Evolutionary conservation across 163 green algal species (phyloP), one percentile per base, ranked within the genome.

Genomic region (Prototheca stagnorum): DNA sequence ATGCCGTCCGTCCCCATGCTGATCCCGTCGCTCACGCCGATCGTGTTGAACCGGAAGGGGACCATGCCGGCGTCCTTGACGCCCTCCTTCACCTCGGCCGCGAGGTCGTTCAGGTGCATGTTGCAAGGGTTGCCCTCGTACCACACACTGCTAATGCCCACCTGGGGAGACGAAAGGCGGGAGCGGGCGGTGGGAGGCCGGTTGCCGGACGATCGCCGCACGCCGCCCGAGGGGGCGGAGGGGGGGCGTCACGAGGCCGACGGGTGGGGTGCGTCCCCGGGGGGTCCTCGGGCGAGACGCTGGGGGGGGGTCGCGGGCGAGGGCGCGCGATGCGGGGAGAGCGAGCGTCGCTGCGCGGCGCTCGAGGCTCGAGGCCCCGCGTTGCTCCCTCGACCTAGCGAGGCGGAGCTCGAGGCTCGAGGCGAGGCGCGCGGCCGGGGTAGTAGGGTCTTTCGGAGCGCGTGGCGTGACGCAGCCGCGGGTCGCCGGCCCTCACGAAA

Each of bases 91-190:
- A 98, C 87, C 40, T 92, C 76, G 3, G 64, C 64, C 3, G 84
- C 82, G 37, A 99, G 70, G 59, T 92, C 74, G 60, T 94, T 79
- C 39, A 99, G 74, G 73, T 99, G 90, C 87, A 96, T 99, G 77
- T 99, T 99, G 85, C 90, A 99, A 24, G 90, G 79, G 68, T 99
- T 99, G 59, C 90, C 90, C 69, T 99, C 90, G 51, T 93, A 99
- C 88, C 88, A 98, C 36, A 96, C 79, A 17, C 74, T 92, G 4
- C 80, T 83, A 45, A 98, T 93, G 41, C 88, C 88, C 16, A 98
- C 72, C 79, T 92, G 66, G 40, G 16, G 5, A 33, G 6, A 0
- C 9, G 12, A 12, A 27, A 34, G 48, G 4, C 12, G 22, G 2
- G 17, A 14, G 12, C 12, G 20, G 40, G 1, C 6, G 1, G 29